Percentiles rank a stretch among this genome's conserved stretches.
Evolutionary conservation across 148 eudicot genomes (phyloP).

Genomic region (Persicaria tinctoria): DNA sequence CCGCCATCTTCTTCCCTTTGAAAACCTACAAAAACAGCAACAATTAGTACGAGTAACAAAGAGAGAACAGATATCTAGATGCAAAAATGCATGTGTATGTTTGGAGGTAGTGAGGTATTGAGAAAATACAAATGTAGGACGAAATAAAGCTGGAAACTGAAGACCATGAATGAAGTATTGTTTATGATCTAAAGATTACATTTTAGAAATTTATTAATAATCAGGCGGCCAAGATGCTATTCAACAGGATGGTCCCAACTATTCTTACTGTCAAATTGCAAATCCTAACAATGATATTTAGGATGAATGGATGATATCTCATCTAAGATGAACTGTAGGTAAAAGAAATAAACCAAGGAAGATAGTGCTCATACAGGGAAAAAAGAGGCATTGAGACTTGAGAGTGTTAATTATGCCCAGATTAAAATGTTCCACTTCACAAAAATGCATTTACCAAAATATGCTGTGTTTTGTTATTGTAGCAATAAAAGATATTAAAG

Average conservation of each 20-base stretch:
- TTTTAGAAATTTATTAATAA: no score
- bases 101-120: no score
- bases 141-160: no score
- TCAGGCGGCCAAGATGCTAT: no score
- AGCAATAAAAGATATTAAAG: no score
- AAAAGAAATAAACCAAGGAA: not conserved
- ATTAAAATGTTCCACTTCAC: not conserved
- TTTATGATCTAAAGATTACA: no score
- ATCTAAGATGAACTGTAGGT: not conserved
- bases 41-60: not conserved
- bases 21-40: conserved; percentile 43
- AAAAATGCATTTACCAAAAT: not conserved
- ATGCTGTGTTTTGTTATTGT: not conserved
- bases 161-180: no score
- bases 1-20: conserved; percentile 84
- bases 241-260: not conserved
- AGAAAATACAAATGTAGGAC: no score
- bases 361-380: not conserved
- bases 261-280: not conserved
- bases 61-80: not conserved
- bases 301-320: not conserved
- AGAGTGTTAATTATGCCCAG: not conserved
- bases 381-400: not conserved
- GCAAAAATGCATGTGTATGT: no score
- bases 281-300: not conserved